Base-by-base conservation (phyloP, 345 rosid genomes). In the Camelina laxa region DNA sequence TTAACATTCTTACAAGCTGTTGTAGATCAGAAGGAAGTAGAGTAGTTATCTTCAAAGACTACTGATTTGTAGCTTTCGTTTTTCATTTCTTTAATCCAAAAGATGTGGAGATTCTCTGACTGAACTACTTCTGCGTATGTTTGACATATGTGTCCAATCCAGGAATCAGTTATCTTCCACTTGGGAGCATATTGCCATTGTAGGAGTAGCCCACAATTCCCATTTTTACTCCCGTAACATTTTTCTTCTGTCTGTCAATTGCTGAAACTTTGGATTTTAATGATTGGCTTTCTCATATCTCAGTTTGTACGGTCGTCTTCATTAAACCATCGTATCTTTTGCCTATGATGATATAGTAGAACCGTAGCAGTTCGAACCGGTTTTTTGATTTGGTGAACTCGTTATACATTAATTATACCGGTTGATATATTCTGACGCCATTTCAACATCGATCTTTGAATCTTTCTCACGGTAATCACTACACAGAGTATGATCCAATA, bases 21-120 rank as follows among this genome's bases (percentile, higher is more conserved):
- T 69, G 60, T 56, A 62, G 58, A 61, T 69, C 59, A 55, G 60
- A 53, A 61, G 64, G 64, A n/a, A 45, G 74, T 75, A 68, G 54
- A 42, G 21, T 42, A 68, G 57, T n/a, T 53, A 35, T 65, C 58
- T 74, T 64, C 39, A 19, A 60, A 60, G 15, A 5, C 21, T 70
- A 48, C 13, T n/a, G 24, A 59, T 60, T 49, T 60, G 67, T 71
- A 16, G 49, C 10, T 22, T 60, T 22, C 11, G 27, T 36, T 70
- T 36, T 50, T 49, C 60, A 19, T 45, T 57, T 47, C 36, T 59
- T 27, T 33, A 31, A 13, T 55, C 11, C 55, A 27, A 73, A 63
- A 73, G 5, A 57, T 65, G 50, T 65, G 16, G 65, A 55, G 65
- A 72, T 50, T 50, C 31, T n/a, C 38, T 31, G 0, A 14, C 36